Evolutionary conservation across 495 filamentous ascomycete species (phyloP).

Genomic region (Penicillium taxi): DNA sequence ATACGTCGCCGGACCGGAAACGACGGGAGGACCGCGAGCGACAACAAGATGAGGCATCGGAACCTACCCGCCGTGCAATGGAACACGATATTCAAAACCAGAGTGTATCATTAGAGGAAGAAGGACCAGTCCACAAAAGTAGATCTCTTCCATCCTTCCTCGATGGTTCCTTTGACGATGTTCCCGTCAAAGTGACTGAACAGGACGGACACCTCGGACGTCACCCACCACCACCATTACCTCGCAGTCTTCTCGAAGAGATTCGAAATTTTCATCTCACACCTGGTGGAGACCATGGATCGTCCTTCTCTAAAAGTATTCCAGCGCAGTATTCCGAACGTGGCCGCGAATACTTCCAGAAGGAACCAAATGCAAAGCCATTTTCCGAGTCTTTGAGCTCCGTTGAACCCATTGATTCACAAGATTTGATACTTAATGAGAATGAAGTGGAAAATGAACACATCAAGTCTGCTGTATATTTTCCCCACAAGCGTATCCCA

Average conservation of each 20-base stretch:
- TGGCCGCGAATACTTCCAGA: slow-evolving; percentile 24
- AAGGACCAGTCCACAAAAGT: slow-evolving; percentile 20
- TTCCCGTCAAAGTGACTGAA: slow-evolving; percentile 2
- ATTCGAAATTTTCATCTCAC: slow-evolving; percentile 55
- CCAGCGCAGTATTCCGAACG: slow-evolving; percentile 39
- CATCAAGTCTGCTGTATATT: slow-evolving; percentile 89
- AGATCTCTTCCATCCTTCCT: slow-evolving; percentile 27
- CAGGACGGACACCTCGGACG: slow-evolving; percentile 23
- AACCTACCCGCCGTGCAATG: slow-evolving; percentile 10
- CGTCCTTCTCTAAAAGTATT: slow-evolving; percentile 50
- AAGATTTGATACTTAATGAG: slow-evolving; percentile 49
- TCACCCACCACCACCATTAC: slow-evolving; percentile 26
- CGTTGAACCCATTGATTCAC: slow-evolving; percentile 21
- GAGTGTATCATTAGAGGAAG: slow-evolving; percentile 9
- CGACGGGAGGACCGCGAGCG: slow-evolving; percentile 30
- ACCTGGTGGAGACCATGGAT: slow-evolving; percentile 41
- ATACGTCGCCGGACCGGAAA: slow-evolving; percentile 46
- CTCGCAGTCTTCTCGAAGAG: slow-evolving; percentile 51
- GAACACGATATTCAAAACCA: not conserved
- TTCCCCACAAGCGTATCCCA: slow-evolving; percentile 69
- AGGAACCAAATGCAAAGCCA: slow-evolving; percentile 13
- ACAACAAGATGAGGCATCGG: slow-evolving; percentile 23
- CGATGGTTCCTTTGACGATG: slow-evolving; percentile 18
- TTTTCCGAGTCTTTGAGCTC: slow-evolving; percentile 20
- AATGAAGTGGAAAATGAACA: slow-evolving; percentile 91